These are phyloP conservation scores for Penicillium sp. DNA, from an alignment of 2,329 filamentous ascomycete genomes.

Conservation along the genomic window DNA sequence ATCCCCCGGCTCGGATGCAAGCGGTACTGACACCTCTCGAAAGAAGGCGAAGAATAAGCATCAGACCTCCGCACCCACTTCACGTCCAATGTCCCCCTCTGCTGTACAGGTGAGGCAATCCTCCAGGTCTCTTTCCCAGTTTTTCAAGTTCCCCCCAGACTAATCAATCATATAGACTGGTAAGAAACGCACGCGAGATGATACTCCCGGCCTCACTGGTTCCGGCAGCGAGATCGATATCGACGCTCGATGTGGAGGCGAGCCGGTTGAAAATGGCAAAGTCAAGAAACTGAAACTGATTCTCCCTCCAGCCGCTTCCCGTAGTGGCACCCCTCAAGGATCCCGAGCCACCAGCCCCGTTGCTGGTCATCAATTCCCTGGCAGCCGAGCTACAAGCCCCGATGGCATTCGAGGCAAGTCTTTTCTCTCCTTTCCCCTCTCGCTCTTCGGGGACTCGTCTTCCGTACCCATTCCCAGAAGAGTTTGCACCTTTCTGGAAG, in stretches of 20 bases:
- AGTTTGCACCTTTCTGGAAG: background rate
- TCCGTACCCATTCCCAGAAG: background rate
- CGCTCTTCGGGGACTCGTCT: no score
- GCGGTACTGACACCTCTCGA: constrained; percentile 79
- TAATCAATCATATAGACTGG: constrained; percentile 34
- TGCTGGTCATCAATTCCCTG: constrained; percentile 23
- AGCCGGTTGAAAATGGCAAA: constrained; percentile 42
- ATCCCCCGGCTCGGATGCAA: constrained; percentile 83
- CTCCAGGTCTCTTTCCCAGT: background rate
- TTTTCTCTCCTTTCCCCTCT: no score
- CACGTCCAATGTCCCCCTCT: constrained; percentile 60
- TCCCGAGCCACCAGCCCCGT: constrained; percentile 46
- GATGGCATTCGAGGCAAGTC: constrained; percentile 27
- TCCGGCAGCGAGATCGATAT: constrained; percentile 54
- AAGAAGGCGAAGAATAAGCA: constrained; percentile 73
- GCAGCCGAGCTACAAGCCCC: constrained; percentile 39
- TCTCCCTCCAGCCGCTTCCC: constrained; percentile 35
- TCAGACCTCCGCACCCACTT: constrained; percentile 30
- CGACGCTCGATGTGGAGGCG: constrained; percentile 43
- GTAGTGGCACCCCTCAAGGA: constrained; percentile 41
- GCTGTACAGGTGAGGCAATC: constrained; percentile 44
- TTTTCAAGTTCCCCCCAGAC: background rate
- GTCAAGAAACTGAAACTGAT: constrained; percentile 46
- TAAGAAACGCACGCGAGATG: constrained; percentile 46
- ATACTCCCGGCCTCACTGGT: constrained; percentile 30